These are phyloP conservation scores for Malassezia slooffiae DNA, from an alignment of 1,284 basidiomycete genomes.

Conservation along the genomic window DNA sequence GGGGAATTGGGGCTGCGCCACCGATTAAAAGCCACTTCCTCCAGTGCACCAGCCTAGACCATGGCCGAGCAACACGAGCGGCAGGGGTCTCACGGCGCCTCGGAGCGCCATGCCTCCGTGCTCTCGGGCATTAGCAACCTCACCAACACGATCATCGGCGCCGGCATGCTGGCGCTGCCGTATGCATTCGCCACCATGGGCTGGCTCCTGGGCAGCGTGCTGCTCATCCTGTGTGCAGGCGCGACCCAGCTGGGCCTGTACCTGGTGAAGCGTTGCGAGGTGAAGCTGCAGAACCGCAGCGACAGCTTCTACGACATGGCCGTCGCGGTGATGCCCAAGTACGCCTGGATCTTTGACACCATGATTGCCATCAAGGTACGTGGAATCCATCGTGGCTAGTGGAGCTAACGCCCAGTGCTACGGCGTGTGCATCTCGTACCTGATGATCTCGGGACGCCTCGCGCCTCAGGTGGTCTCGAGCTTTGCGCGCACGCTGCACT, in stretches of 20 bases:
- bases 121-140: slow-evolving; percentile 42
- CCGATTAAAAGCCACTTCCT: not conserved
- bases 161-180: slow-evolving; percentile 45
- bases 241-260: slow-evolving; percentile 79
- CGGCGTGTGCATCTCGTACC: slow-evolving; percentile 82
- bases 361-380: slow-evolving; percentile 66
- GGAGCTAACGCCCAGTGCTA: slow-evolving; percentile 37
- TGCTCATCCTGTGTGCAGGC: slow-evolving; percentile 72
- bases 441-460: slow-evolving; percentile 49
- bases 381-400: not conserved
- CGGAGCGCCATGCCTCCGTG: slow-evolving; percentile 7
- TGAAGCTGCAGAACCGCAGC: slow-evolving; percentile 52
- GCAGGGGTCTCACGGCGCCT: not conserved
- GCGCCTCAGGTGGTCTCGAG: slow-evolving; percentile 86
- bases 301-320: slow-evolving; percentile 33
- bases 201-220: slow-evolving; percentile 62
- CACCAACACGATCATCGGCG: slow-evolving; percentile 45
- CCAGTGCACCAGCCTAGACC: too few species aligned
- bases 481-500: slow-evolving; percentile 50
- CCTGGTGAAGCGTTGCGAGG: slow-evolving; percentile 73
- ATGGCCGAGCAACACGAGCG: not conserved
- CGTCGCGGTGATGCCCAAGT: slow-evolving; percentile 52
- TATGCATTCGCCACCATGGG: slow-evolving; percentile 48
- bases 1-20: too few species aligned
- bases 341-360: slow-evolving; percentile 73